Percentiles rank a stretch among this genome's conserved stretches.
Evolutionary conservation across 176 grass and related monocot species (phyloP).

Genomic region (Phoenix roebelenii): DNA sequence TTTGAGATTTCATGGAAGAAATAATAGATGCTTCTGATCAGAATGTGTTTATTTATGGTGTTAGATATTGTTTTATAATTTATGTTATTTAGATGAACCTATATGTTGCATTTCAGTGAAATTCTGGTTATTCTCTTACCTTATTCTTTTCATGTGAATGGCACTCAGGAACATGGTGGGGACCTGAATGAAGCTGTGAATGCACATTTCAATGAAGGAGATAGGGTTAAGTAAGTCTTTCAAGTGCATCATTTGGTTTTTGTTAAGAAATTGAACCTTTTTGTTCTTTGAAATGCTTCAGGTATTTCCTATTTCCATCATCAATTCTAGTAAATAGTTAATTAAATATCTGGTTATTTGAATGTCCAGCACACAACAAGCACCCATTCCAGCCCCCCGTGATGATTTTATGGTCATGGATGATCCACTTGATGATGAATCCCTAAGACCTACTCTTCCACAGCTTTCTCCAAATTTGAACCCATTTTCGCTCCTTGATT

Average conservation of each 20-base stretch:
- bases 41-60: too few species aligned
- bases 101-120: too few species aligned
- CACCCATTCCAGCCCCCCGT: constrained; percentile 22
- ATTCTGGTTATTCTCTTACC: too few species aligned
- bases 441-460: constrained; percentile 13
- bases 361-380: constrained; percentile 42
- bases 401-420: constrained; percentile 65
- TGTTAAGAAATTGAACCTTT: too few species aligned
- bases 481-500: constrained; percentile 47
- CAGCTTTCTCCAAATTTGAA: constrained; percentile 18
- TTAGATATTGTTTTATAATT: too few species aligned
- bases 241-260: too few species aligned
- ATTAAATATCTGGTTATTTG: constrained; percentile 17
- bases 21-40: too few species aligned
- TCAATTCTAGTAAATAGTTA: background rate
- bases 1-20: too few species aligned
- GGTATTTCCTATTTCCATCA: background rate
- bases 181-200: constrained; percentile 94
- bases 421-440: constrained; percentile 26
- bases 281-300: too few species aligned
- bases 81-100: too few species aligned
- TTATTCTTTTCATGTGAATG: too few species aligned
- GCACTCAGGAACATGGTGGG: constrained; percentile 54
- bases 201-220: constrained; percentile 81
- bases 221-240: constrained; percentile 37